phyloP scores from a whole-genome alignment of 1,284 basidiomycete genomes.

The Ganoderma leucocontextum region DNA sequence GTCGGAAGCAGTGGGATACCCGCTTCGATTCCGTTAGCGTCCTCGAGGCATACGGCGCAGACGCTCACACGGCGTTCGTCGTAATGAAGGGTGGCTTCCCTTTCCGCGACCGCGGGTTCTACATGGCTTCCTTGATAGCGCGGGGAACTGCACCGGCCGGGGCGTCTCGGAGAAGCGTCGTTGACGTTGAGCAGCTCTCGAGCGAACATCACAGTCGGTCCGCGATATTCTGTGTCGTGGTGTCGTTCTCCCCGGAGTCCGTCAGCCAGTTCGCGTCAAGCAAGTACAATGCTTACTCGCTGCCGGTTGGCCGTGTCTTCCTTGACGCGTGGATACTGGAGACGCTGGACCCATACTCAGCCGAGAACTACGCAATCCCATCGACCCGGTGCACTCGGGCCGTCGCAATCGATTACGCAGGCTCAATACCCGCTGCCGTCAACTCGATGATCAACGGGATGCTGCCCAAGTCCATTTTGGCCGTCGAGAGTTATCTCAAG shows the following conservation, averaged over 20 bases:
- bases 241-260: slow-evolving; percentile 77
- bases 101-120: slow-evolving; percentile 91
- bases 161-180: slow-evolving; percentile 42
- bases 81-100: slow-evolving; percentile 85
- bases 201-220: slow-evolving; percentile 48
- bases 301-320: slow-evolving; percentile 86
- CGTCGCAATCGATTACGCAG: slow-evolving; percentile 89
- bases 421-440: slow-evolving; percentile 86
- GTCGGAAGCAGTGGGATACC: slow-evolving; percentile 87
- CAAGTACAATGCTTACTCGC: slow-evolving; percentile 81
- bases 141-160: slow-evolving; percentile 54
- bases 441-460: slow-evolving; percentile 90
- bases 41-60: slow-evolving; percentile 86
- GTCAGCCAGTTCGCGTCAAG: slow-evolving; percentile 60
- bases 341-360: slow-evolving; percentile 96
- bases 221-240: slow-evolving; percentile 80
- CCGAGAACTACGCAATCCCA: slow-evolving; percentile 94
- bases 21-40: slow-evolving; percentile 74
- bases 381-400: slow-evolving; percentile 92
- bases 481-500: slow-evolving; percentile 78
- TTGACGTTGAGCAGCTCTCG: slow-evolving; percentile 40
- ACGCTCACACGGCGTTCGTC: slow-evolving; percentile 74
- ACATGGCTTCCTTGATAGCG: slow-evolving; percentile 81
- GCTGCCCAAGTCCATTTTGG: slow-evolving; percentile 73
- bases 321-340: slow-evolving; percentile 98